These are phyloP conservation scores for Rhododendron simsii DNA, from an alignment of 148 eudicot genomes.

Conservation along the genomic window DNA sequence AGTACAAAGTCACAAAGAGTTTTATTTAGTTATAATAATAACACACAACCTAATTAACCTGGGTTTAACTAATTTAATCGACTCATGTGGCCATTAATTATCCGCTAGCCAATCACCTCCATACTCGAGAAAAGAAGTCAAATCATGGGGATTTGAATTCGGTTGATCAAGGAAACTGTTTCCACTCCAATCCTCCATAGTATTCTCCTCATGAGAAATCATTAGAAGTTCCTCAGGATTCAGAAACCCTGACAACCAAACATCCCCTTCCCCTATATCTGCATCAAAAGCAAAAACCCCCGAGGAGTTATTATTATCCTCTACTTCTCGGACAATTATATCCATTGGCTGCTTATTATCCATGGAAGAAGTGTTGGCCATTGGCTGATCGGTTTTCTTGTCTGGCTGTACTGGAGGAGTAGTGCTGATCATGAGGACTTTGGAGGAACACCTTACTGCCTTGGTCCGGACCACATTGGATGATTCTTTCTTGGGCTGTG, in stretches of 20 bases:
- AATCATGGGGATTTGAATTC: not conserved
- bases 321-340: not conserved
- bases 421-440: not conserved
- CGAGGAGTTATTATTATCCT: not conserved
- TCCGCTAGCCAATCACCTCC: not conserved
- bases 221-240: not conserved
- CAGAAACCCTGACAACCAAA: not conserved
- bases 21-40: no score
- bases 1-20: not conserved
- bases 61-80: not conserved
- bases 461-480: conserved; percentile 4
- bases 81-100: not conserved
- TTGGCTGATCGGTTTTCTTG: not conserved
- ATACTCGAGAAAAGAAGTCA: not conserved
- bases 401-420: not conserved
- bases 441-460: conserved; percentile 7
- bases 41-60: not conserved
- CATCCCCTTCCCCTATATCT: not conserved
- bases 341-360: not conserved
- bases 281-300: not conserved
- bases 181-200: not conserved
- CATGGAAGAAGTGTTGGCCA: not conserved
- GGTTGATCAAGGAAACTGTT: not conserved
- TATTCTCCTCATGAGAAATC: not conserved
- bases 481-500: not conserved